A percentile compares a stretch with the other conserved stretches of the same genome.
phyloP scores from a whole-genome alignment of 2,329 filamentous ascomycete genomes.

The Anisogramma anomala region DNA sequence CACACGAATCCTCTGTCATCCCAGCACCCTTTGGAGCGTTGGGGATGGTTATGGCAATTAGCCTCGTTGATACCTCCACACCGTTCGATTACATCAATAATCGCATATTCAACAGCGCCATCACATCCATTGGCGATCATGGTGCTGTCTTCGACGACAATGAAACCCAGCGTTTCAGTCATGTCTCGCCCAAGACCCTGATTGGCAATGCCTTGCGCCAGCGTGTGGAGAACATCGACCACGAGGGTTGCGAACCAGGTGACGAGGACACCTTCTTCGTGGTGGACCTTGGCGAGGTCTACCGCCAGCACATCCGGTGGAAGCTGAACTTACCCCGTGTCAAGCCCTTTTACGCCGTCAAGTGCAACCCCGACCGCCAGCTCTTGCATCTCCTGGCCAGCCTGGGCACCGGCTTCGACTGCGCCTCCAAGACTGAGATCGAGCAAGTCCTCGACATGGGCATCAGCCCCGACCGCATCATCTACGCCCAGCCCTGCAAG shows the following conservation, averaged over 20 bases:
- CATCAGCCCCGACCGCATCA: constrained; percentile 79
- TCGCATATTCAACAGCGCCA: constrained; percentile 32
- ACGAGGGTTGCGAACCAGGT: constrained; percentile 77
- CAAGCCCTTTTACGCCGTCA: constrained; percentile 97
- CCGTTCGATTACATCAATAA: constrained; percentile 39
- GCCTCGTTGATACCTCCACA: constrained; percentile 42
- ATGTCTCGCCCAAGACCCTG: constrained; percentile 57
- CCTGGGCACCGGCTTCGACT: constrained; percentile 93
- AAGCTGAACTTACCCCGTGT: constrained; percentile 86
- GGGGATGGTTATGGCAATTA: constrained; percentile 57
- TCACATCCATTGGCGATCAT: constrained; percentile 22
- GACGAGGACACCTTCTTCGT: constrained; percentile 98
- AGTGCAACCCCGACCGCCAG: constrained; percentile 92
- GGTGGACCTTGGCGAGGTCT: constrained; percentile 94
- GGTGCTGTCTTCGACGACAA: constrained; percentile 24
- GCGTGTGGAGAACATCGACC: constrained; percentile 73
- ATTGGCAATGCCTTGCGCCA: constrained; percentile 79
- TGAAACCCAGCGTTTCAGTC: constrained; percentile 30
- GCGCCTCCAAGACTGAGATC: constrained; percentile 94
- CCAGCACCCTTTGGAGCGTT: constrained; percentile 22
- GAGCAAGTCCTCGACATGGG: constrained; percentile 79
- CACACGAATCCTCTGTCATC: constrained; percentile 16
- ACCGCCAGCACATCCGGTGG: constrained; percentile 97
- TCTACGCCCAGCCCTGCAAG: constrained; percentile 99
- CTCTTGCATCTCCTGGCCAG: constrained; percentile 78